phyloP scores from a whole-genome alignment of 768 basidiomycete species.

The Tricholomella constricta region DNA sequence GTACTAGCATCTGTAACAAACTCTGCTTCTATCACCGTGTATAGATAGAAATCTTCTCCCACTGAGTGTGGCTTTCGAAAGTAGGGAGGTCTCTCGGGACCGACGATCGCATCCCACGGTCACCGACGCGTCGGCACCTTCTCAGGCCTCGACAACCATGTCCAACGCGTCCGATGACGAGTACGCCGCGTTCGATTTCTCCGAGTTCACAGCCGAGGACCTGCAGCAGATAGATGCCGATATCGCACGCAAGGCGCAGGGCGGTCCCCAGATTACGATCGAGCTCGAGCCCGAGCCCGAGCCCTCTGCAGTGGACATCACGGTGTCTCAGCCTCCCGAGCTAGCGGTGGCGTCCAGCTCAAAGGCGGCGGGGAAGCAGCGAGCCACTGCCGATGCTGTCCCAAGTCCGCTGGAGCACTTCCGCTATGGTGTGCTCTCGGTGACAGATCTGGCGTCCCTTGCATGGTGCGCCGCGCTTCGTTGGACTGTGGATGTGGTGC shows the following conservation, averaged over 20 bases:
- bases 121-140: background rate
- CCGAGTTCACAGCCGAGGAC: slow-evolving; percentile 61
- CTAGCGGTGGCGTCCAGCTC: background rate
- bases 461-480: slow-evolving; percentile 49
- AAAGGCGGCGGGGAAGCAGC: background rate
- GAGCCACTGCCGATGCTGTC: background rate
- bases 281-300: slow-evolving; percentile 27
- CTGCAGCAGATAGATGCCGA: slow-evolving; percentile 50
- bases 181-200: slow-evolving; percentile 50
- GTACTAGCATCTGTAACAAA: slow-evolving; percentile 4
- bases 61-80: no score
- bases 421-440: slow-evolving; percentile 51
- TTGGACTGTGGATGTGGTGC: background rate
- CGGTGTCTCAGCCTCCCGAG: slow-evolving; percentile 1
- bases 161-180: slow-evolving; percentile 34
- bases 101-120: slow-evolving; percentile 1
- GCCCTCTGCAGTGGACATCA: no score
- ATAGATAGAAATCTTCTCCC: no score
- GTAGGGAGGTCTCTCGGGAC: no score
- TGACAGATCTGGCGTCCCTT: slow-evolving; percentile 63
- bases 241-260: slow-evolving; percentile 19
- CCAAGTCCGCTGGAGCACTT: slow-evolving; percentile 44
- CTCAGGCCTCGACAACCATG: background rate
- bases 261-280: slow-evolving; percentile 36
- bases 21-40: background rate